Conservation (phyloP, 208 protist species). For the Crithidia bombi region DNA sequence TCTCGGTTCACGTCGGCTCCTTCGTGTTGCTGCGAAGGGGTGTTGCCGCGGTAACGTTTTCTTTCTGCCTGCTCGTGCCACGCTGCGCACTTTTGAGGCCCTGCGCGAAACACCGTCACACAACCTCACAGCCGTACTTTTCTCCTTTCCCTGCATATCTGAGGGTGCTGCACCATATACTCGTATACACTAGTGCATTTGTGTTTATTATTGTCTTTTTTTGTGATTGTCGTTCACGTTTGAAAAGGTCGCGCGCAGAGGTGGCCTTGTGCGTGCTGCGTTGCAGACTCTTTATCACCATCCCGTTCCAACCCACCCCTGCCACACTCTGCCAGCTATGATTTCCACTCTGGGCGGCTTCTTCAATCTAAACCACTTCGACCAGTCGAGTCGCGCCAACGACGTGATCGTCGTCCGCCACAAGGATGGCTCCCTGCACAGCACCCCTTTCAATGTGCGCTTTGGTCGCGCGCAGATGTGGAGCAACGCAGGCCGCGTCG, state of each 20-base stretch:
- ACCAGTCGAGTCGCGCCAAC: constrained; percentile 93
- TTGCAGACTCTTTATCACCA: no score
- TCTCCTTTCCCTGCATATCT: no score
- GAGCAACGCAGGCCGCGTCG: constrained; percentile 88
- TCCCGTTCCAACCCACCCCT: not conserved
- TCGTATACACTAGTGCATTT: no score
- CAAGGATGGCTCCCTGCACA: constrained; percentile 91
- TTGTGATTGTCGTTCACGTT: no score
- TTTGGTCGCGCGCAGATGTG: constrained; percentile 96
- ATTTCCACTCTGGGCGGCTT: constrained; percentile 76
- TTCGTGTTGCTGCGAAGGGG: no score
- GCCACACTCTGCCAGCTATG: constrained; percentile 34
- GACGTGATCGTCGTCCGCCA: constrained; percentile 98
- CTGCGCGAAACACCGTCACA: no score
- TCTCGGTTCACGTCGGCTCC: no score
- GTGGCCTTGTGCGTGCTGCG: no score
- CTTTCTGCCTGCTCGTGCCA: not conserved
- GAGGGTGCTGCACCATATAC: no score
- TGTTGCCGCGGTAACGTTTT: no score
- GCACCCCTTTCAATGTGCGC: constrained; percentile 97
- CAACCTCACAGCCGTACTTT: no score
- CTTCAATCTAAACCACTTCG: constrained; percentile 83
- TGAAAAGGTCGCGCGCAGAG: no score
- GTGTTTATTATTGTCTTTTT: not conserved
- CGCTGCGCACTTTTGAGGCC: not conserved